Evolutionary conservation across 768 basidiomycete genomes (phyloP), one percentile per base, ranked within the genome.

Genomic region (Suillus decipiens): DNA sequence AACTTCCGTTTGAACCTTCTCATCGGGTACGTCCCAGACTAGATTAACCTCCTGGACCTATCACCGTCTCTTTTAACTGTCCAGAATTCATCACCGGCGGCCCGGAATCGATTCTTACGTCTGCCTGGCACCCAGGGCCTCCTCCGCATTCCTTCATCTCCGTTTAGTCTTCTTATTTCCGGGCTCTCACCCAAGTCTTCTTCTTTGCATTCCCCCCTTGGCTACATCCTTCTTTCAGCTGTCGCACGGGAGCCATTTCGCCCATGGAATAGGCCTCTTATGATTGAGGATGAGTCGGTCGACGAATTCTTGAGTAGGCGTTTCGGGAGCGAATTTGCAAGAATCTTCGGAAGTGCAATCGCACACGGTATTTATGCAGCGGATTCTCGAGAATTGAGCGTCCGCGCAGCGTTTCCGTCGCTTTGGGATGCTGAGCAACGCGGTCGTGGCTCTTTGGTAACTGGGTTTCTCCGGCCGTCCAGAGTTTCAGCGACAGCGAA

Each of bases 331-430:
- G 74, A 80, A 2, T 84, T 96, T 68, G 93, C 96, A 1, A 83
- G 86, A 17, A 82, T 84, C 3, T 82, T 98, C 61, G 87, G 90
- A 71, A 93, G 82, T 39, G 89, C 96, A 0, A 78, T 97, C 63
- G 86, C 95, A 1, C 96, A 97, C 70, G 96, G 96, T 0, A 91
- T 99, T 61, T 98, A 98, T 72, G 95, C 94, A 1, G 86, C 93
- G 0, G 94, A 96, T 69, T 85, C 95, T 2, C 78, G 90, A 2
- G 69, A 78, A 45, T 76, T 99, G 19, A 93, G 92, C 63, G 79
- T 94, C 3, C 84, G 89, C 3, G 82, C 93, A 2, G 85, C 93
- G 1, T 93, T 97, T 70, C 89, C 92, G 0, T 77, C 79, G 2
- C 67, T 97, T 60, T 90, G 86, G 84, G 83, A 88, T 1, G 81